Evolutionary conservation across 345 rosid genomes (phyloP).

Genomic region (Populus euphratica): DNA sequence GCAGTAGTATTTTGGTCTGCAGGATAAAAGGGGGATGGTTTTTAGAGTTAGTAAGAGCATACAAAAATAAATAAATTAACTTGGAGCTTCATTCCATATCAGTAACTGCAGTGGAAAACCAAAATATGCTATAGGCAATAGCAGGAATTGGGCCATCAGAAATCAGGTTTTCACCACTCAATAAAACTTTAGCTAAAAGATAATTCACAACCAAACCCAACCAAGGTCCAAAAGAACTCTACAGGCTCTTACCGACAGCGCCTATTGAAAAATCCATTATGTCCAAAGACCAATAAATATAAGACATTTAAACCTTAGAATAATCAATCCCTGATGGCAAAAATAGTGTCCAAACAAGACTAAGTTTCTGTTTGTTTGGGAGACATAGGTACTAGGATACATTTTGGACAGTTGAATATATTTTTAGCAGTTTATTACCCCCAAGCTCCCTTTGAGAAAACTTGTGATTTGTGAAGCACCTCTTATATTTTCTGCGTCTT

Average conservation of each 20-base stretch:
- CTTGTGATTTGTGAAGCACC: too few relatives aligned
- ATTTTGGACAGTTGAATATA: too few relatives aligned
- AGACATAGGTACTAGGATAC: too few relatives aligned
- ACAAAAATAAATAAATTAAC: background rate
- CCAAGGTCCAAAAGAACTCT: background rate
- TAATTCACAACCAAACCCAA: background rate
- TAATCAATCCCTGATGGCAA: too few relatives aligned
- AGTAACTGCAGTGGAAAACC: background rate
- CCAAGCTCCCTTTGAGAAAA: too few relatives aligned
- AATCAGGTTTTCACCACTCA: background rate
- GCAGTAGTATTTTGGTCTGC: constrained; percentile 77
- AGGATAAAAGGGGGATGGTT: background rate
- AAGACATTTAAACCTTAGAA: background rate
- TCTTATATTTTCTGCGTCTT: background rate
- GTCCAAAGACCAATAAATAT: background rate
- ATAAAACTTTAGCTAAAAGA: background rate
- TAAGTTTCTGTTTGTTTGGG: too few relatives aligned
- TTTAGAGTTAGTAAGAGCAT: background rate
- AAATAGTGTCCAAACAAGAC: too few relatives aligned
- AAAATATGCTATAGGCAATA: background rate
- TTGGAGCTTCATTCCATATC: background rate
- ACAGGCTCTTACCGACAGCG: background rate
- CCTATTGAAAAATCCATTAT: background rate
- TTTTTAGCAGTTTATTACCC: too few relatives aligned
- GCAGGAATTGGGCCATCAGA: background rate